These are phyloP conservation scores for Fraxinus platypoda DNA, from an alignment of 305 asterid genomes.

Conservation along the genomic window DNA sequence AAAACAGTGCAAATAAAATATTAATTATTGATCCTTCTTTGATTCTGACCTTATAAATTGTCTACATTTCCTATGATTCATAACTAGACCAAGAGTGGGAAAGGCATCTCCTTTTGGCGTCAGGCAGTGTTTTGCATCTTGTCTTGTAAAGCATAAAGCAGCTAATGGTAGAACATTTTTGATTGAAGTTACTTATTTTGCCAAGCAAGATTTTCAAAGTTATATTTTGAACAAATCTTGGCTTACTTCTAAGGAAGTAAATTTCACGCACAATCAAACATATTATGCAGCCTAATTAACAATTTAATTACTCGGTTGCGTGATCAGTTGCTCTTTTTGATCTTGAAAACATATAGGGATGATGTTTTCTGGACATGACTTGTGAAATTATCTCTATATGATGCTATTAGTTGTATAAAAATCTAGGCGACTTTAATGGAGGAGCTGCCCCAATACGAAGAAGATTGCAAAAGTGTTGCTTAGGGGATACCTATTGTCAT, in stretches of 20 bases:
- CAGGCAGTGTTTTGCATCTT: not conserved
- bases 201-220: not conserved
- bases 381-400: not conserved
- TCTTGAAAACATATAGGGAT: not conserved
- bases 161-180: not conserved
- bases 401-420: not conserved
- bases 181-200: not conserved
- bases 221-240: no score
- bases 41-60: no score
- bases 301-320: not conserved
- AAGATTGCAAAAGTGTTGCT: not conserved
- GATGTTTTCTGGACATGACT: not conserved
- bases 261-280: not conserved
- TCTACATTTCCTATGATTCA: no score
- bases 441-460: not conserved
- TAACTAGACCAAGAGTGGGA: no score
- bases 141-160: not conserved
- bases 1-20: not conserved
- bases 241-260: not conserved
- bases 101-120: not conserved
- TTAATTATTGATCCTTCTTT: no score
- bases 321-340: not conserved
- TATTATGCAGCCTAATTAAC: not conserved
- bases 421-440: not conserved
- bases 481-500: not conserved